These are phyloP conservation scores for Magnusiomyces sp. DNA, from an alignment of 1,139 yeast species.

Conservation along the genomic window DNA sequence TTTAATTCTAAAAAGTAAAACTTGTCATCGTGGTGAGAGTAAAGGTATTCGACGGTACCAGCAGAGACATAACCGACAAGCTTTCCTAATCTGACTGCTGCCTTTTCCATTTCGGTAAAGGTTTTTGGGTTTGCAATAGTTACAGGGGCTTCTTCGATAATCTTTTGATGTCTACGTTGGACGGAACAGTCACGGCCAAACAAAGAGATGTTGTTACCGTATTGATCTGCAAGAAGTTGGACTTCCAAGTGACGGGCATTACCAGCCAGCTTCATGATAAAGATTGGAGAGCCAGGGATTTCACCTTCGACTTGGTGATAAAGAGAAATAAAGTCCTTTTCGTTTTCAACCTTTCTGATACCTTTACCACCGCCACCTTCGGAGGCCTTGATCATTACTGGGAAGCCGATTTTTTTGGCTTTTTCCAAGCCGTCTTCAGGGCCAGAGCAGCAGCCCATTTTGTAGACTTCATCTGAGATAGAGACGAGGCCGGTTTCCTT, in stretches of 20 bases:
- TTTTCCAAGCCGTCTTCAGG: slow-evolving; percentile 84
- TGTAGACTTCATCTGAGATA: slow-evolving; percentile 73
- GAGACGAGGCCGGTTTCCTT: slow-evolving; percentile 68
- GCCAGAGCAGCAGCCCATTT: slow-evolving; percentile 75
- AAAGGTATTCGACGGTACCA: slow-evolving; percentile 95
- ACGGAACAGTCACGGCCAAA: slow-evolving; percentile 97
- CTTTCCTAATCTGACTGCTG: slow-evolving; percentile 93
- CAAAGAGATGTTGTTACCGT: slow-evolving; percentile 86
- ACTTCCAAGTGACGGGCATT: slow-evolving; percentile 94
- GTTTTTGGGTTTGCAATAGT: slow-evolving; percentile 85
- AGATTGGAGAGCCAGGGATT: slow-evolving; percentile 93
- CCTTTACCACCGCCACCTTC: slow-evolving; percentile 99
- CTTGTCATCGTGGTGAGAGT: slow-evolving; percentile 88
- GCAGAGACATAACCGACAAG: slow-evolving; percentile 97
- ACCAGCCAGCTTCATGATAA: slow-evolving; percentile 91
- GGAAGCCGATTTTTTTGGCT: slow-evolving; percentile 85
- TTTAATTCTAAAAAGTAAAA: slow-evolving; percentile 92
- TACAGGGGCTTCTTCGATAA: slow-evolving; percentile 94
- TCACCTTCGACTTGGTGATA: slow-evolving; percentile 89
- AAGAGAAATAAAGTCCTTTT: slow-evolving; percentile 57
- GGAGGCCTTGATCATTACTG: slow-evolving; percentile 93
- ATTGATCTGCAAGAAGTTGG: slow-evolving; percentile 89
- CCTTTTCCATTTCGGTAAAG: slow-evolving; percentile 85
- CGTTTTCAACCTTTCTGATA: slow-evolving; percentile 82
- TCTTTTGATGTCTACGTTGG: slow-evolving; percentile 94